Percentiles rank a stretch among this genome's conserved stretches.
These are phyloP conservation scores for Cystobasidium pallidum DNA, from an alignment of 1,284 basidiomycete genomes.

Conservation along the genomic window DNA sequence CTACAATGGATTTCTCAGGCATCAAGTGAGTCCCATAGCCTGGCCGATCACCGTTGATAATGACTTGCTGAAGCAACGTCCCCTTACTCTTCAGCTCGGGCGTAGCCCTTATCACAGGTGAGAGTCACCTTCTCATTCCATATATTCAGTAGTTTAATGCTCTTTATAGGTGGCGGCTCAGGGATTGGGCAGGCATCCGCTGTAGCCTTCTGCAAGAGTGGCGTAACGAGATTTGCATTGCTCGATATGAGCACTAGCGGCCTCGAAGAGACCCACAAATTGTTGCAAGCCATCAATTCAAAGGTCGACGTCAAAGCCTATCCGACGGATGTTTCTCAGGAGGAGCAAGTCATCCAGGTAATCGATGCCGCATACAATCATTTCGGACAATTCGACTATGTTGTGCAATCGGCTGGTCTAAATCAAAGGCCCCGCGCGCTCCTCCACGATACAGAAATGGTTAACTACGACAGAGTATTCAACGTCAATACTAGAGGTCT, in stretches of 20 bases:
- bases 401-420: slow-evolving; percentile 32
- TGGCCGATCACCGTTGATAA: too few relatives aligned
- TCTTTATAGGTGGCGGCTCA: background rate
- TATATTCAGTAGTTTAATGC: background rate
- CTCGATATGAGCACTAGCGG: slow-evolving; percentile 17
- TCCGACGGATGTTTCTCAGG: slow-evolving; percentile 2
- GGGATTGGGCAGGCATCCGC: slow-evolving; percentile 30
- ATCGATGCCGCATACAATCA: background rate
- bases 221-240: slow-evolving; percentile 18
- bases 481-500: slow-evolving; percentile 29
- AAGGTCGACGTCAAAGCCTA: background rate
- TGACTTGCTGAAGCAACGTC: too few relatives aligned
- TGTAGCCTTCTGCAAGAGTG: slow-evolving; percentile 27
- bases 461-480: slow-evolving; percentile 29
- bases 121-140: background rate
- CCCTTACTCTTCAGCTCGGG: too few relatives aligned
- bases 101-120: slow-evolving; percentile 18
- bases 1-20: slow-evolving; percentile 14
- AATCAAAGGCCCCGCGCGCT: slow-evolving; percentile 29
- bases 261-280: slow-evolving; percentile 13
- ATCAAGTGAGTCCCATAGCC: slow-evolving; percentile 9
- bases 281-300: slow-evolving; percentile 4
- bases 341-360: slow-evolving; percentile 11
- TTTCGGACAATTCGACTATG: slow-evolving; percentile 27
- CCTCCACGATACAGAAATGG: slow-evolving; percentile 34